A percentile compares a stretch with the other conserved stretches of the same genome.
Conservation (phyloP, 169 alveolate species). For the Plasmodium vivax region DNA sequence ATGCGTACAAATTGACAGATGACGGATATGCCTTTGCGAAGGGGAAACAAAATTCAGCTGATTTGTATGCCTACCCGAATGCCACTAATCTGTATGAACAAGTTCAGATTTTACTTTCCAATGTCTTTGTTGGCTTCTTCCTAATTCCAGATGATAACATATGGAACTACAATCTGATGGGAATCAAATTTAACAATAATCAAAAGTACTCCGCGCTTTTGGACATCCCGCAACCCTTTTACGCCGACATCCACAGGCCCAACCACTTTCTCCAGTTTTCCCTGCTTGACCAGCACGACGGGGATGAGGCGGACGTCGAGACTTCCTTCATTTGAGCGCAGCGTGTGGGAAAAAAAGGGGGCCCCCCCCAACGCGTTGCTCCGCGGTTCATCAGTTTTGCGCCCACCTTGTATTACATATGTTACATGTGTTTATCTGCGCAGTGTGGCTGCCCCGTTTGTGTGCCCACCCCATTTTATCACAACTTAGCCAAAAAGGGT, state of each 20-base stretch:
- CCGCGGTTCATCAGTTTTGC: neutral
- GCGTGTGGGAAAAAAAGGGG: neutral
- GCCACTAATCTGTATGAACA: conserved; percentile 83
- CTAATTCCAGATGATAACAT: conserved; percentile 98
- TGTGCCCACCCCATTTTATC: neutral
- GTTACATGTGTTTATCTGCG: neutral
- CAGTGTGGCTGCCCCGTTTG: neutral
- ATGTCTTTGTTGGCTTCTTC: conserved; percentile 97
- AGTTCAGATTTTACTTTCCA: conserved; percentile 96
- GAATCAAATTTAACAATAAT: conserved; percentile 91
- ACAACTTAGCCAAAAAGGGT: neutral
- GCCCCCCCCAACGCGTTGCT: neutral
- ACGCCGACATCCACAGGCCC: conserved; percentile 98
- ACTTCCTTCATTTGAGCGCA: conserved; percentile 40
- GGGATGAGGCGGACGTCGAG: conserved; percentile 69
- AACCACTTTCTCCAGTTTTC: conserved; percentile 92
- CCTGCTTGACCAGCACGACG: conserved; percentile 59
- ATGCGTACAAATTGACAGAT: conserved; percentile 94
- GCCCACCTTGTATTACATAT: neutral
- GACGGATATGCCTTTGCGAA: conserved; percentile 96
- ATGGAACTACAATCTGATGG: conserved; percentile 99
- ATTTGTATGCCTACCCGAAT: conserved; percentile 73
- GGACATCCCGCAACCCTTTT: conserved; percentile 97
- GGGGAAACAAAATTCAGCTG: conserved; percentile 76
- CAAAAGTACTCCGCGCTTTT: conserved; percentile 94